A percentile compares a stretch with the other conserved stretches of the same genome.
Evolutionary conservation across 495 filamentous ascomycete genomes (phyloP).

Genomic region (Penicillium mononematosum): DNA sequence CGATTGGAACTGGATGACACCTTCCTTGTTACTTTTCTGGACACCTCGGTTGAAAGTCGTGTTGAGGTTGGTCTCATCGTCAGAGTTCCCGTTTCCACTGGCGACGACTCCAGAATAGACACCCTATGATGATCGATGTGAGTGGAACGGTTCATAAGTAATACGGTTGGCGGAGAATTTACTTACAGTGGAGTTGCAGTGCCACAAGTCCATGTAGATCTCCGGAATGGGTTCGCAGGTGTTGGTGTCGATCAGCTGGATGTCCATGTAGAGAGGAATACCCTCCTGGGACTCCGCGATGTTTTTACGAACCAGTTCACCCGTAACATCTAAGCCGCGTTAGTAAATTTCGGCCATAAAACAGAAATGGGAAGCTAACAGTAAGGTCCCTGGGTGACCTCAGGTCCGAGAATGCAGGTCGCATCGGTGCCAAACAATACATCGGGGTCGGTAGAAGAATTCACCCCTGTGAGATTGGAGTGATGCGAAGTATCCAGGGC

Average conservation of each 20-base stretch:
- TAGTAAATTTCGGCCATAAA: not conserved
- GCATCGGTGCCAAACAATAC: conserved; percentile 53
- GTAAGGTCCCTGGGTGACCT: conserved; percentile 58
- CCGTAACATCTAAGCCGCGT: conserved; percentile 34
- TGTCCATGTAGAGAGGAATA: conserved; percentile 56
- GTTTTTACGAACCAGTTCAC: conserved; percentile 56
- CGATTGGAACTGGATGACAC: conserved; percentile 50
- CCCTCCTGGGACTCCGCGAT: conserved; percentile 56
- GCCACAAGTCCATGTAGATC: conserved; percentile 62
- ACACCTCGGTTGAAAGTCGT: conserved; percentile 53
- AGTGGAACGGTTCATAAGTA: not conserved
- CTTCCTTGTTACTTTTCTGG: conserved; percentile 48
- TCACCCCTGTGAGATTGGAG: conserved; percentile 47
- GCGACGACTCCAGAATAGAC: conserved; percentile 58
- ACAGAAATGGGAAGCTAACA: conserved; percentile 29
- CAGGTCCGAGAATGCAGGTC: conserved; percentile 56
- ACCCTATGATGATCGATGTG: conserved; percentile 29
- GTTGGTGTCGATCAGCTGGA: conserved; percentile 59
- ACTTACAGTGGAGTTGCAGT: conserved; percentile 45
- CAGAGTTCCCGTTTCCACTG: conserved; percentile 49
- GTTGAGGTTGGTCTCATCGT: conserved; percentile 37
- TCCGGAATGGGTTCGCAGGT: conserved; percentile 55
- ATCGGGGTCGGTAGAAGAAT: conserved; percentile 46
- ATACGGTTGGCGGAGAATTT: not conserved
- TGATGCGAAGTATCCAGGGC: conserved; percentile 42